These are phyloP conservation scores for Canna indica DNA, from an alignment of 176 grass and related monocot species.

Conservation along the genomic window DNA sequence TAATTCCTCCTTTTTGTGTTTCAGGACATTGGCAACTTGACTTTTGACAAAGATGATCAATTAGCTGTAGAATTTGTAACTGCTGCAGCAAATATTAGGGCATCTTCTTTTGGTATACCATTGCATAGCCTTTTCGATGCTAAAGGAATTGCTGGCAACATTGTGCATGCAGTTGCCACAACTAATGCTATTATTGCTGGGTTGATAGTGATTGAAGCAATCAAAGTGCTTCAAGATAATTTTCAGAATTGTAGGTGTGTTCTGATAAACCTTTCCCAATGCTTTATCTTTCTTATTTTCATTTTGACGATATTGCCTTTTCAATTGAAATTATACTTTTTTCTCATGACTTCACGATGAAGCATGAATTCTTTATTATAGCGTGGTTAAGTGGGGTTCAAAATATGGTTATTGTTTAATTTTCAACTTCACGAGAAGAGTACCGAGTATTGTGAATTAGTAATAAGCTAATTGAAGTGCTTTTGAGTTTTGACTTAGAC, in stretches of 20 bases:
- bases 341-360: slow-evolving; percentile 3
- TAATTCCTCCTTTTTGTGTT: slow-evolving; percentile 8
- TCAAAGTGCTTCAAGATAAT: slow-evolving; percentile 79
- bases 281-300: not conserved
- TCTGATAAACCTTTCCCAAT: not conserved
- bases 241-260: slow-evolving; percentile 60
- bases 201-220: slow-evolving; percentile 94
- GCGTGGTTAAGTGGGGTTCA: too few relatives aligned
- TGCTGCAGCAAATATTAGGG: slow-evolving; percentile 93
- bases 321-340: not conserved
- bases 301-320: not conserved
- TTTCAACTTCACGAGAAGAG: too few relatives aligned
- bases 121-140: slow-evolving; percentile 93
- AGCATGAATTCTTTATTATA: too few relatives aligned
- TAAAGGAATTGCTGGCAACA: slow-evolving; percentile 99
- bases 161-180: slow-evolving; percentile 98
- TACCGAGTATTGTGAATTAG: too few relatives aligned
- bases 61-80: slow-evolving; percentile 91
- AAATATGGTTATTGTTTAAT: too few relatives aligned
- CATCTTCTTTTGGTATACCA: slow-evolving; percentile 87
- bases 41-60: slow-evolving; percentile 98
- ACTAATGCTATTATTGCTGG: slow-evolving; percentile 97
- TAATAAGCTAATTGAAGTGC: too few relatives aligned
- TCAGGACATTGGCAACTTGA: slow-evolving; percentile 78
- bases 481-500: too few relatives aligned